Percentiles rank a stretch among this genome's conserved stretches.
phyloP scores from a whole-genome alignment of 768 basidiomycete genomes.

The Macrolepiota albuminosa region DNA sequence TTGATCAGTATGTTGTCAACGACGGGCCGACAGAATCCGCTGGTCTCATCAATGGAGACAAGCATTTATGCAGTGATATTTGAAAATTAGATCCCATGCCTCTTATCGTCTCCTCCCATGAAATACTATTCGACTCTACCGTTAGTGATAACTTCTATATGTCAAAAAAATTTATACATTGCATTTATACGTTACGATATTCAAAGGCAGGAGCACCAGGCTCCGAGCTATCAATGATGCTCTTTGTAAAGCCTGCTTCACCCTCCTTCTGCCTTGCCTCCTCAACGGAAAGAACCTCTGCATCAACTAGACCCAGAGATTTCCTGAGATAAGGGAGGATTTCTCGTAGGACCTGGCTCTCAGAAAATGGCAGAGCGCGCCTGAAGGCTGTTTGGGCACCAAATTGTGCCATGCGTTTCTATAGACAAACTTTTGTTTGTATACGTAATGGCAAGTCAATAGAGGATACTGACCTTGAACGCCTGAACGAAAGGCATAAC shows the following conservation, averaged over 20 bases:
- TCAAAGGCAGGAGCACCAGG: constrained; percentile 85
- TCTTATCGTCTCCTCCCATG: not conserved
- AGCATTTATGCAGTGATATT: no score
- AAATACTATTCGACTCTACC: not conserved
- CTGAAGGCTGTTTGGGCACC: constrained; percentile 77
- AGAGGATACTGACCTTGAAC: constrained; percentile 68
- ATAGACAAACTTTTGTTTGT: constrained; percentile 4
- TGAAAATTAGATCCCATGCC: not conserved
- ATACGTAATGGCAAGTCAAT: not conserved
- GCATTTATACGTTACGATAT: constrained; percentile 66
- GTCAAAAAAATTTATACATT: not conserved
- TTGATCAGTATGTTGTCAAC: no score
- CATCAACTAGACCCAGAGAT: constrained; percentile 64
- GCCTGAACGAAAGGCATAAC: constrained; percentile 92
- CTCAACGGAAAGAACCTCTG: constrained; percentile 65
- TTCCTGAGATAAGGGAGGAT: constrained; percentile 80
- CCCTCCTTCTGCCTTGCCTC: constrained; percentile 54
- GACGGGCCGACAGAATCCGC: no score
- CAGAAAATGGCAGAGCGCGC: constrained; percentile 79
- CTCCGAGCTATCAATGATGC: constrained; percentile 80
- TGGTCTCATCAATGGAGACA: no score
- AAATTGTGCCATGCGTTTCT: constrained; percentile 82
- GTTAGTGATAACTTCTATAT: not conserved
- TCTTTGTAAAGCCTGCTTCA: constrained; percentile 55
- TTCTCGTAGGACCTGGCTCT: constrained; percentile 64